Percentiles rank a stretch among this genome's conserved stretches.
Conservation (phyloP, 2,329 filamentous ascomycete species). For the Colletotrichum sp. region DNA sequence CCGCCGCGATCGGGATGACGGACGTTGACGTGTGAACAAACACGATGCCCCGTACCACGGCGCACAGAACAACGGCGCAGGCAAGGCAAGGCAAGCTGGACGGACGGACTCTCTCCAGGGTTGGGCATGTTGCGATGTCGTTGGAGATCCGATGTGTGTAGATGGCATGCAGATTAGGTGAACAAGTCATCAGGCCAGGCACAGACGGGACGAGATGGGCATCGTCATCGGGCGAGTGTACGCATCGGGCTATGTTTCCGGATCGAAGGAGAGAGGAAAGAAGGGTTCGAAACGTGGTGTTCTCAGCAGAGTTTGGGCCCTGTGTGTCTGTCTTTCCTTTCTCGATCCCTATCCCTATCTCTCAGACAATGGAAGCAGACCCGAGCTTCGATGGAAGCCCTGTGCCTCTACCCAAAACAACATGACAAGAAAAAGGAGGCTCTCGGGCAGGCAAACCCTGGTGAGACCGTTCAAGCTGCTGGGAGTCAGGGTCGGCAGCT, state of each 20-base stretch:
- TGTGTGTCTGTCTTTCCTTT: neutral
- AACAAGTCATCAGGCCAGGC: neutral
- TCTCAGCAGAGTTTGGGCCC: neutral
- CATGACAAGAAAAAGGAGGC: neutral
- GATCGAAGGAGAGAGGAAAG: neutral
- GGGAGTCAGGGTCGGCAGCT: neutral
- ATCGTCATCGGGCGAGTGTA: neutral
- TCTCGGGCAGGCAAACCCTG: neutral
- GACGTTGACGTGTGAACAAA: neutral
- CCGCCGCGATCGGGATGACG: neutral
- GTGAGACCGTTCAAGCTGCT: neutral
- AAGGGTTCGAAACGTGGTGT: slow-evolving; percentile 2
- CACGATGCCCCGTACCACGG: neutral
- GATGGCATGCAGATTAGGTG: neutral
- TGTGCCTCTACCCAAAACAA: neutral
- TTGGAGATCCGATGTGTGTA: neutral
- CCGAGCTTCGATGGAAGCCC: neutral
- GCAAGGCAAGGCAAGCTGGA: neutral
- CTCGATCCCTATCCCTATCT: neutral
- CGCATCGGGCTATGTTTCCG: neutral
- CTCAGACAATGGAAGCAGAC: neutral
- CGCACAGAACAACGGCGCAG: neutral
- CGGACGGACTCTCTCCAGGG: neutral
- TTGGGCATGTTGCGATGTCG: neutral
- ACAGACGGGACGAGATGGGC: neutral